Evolutionary conservation across 1,284 basidiomycete genomes (phyloP).

Genomic region (Spongispora temasekensis): DNA sequence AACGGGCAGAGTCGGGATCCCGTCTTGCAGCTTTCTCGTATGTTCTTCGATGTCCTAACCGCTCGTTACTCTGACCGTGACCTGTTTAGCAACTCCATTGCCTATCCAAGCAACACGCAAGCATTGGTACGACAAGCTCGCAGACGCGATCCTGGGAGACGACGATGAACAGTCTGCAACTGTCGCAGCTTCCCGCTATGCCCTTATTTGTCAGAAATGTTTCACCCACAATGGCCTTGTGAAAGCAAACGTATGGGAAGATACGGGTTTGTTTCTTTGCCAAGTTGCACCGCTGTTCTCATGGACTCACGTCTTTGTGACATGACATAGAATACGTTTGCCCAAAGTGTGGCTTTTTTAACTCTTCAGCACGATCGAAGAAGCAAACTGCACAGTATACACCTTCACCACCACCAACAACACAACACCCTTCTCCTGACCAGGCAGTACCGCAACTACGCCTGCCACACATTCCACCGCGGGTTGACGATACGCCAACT

Average conservation of each 20-base stretch:
- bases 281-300: not conserved
- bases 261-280: slow-evolving; percentile 70
- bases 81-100: slow-evolving; percentile 37
- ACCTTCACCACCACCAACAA: slow-evolving; percentile 28
- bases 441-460: slow-evolving; percentile 9
- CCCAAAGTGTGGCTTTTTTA: slow-evolving; percentile 75
- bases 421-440: slow-evolving; percentile 10
- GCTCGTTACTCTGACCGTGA: slow-evolving; percentile 10
- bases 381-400: slow-evolving; percentile 27
- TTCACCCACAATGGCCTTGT: slow-evolving; percentile 95
- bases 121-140: slow-evolving; percentile 87
- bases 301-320: too few relatives aligned
- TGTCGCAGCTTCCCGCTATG: slow-evolving; percentile 70
- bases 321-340: slow-evolving; percentile 73
- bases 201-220: slow-evolving; percentile 92
- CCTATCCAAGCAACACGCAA: slow-evolving; percentile 64
- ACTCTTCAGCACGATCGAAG: slow-evolving; percentile 53
- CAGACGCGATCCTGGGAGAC: slow-evolving; percentile 84
- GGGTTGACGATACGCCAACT: not conserved
- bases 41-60: slow-evolving; percentile 17
- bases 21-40: slow-evolving; percentile 44
- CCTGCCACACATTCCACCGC: slow-evolving; percentile 1
- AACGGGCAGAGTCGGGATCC: slow-evolving; percentile 19
- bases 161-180: slow-evolving; percentile 59
- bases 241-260: slow-evolving; percentile 86